phyloP scores from a whole-genome alignment of 345 rosid genomes.

The Eucalyptus grandis region DNA sequence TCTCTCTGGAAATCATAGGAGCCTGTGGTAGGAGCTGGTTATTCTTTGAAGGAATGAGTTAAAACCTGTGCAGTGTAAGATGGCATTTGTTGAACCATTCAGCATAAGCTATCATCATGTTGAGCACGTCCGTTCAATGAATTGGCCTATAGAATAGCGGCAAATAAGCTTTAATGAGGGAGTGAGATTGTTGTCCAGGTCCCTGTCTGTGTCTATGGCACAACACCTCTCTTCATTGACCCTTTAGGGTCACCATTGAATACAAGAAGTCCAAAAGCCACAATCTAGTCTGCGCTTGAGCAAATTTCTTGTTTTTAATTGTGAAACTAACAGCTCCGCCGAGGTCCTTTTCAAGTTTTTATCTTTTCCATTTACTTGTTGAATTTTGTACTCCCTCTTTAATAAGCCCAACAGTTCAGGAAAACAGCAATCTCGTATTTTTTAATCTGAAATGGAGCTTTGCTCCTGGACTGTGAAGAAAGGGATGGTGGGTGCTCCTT shows the following conservation, averaged over 20 bases:
- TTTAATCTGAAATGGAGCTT: background rate
- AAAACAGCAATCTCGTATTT: background rate
- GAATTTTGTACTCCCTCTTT: background rate
- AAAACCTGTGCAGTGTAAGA: background rate
- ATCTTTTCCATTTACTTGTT: background rate
- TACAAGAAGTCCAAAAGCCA: background rate
- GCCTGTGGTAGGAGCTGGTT: background rate
- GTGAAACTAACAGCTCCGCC: background rate
- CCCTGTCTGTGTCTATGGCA: background rate
- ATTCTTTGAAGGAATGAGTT: background rate
- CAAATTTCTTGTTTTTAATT: background rate
- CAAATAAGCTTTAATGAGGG: background rate
- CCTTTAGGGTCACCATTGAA: background rate
- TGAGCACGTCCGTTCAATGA: background rate
- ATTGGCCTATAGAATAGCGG: background rate
- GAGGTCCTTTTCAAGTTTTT: background rate
- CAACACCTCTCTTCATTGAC: background rate
- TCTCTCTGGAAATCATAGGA: background rate
- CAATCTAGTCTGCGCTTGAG: background rate
- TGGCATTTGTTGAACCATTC: background rate
- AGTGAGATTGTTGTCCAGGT: background rate
- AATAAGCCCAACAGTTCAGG: background rate
- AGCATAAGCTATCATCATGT: background rate
- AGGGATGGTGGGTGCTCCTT: background rate
- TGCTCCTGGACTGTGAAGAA: background rate